Conservation (phyloP, 1,284 basidiomycete genomes). For the Naganishia albida region DNA sequence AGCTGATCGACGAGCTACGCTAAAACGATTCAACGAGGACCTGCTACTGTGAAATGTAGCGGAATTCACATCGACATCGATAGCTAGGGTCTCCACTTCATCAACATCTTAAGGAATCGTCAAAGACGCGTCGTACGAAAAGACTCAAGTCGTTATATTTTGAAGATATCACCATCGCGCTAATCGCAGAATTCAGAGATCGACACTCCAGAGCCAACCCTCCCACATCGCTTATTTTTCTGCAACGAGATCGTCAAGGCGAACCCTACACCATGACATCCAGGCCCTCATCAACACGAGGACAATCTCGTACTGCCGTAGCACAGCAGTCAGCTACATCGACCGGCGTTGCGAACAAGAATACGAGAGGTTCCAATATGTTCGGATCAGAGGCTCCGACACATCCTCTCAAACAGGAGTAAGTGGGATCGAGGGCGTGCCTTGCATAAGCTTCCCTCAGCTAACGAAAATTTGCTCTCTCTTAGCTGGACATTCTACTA, state of each 20-base stretch:
- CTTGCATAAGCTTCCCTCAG: background rate
- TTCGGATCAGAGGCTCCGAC: conserved; percentile 20
- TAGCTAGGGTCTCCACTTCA: too few relatives aligned
- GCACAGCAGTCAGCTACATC: conserved; percentile 1
- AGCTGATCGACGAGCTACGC: background rate
- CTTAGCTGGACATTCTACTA: conserved; percentile 54
- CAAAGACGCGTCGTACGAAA: too few relatives aligned
- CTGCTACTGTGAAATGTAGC: too few relatives aligned
- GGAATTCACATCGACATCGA: too few relatives aligned
- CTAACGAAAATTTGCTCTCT: background rate
- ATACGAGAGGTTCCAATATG: conserved; percentile 3
- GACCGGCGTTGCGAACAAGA: conserved; percentile 11
- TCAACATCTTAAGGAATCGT: too few relatives aligned
- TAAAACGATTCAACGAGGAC: too few relatives aligned
- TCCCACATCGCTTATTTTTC: background rate
- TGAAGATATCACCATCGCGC: too few relatives aligned
- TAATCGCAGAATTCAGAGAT: background rate
- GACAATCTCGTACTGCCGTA: conserved; percentile 5
- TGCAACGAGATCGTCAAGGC: background rate
- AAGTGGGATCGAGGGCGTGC: conserved; percentile 32
- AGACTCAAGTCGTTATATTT: too few relatives aligned
- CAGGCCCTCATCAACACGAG: conserved; percentile 17
- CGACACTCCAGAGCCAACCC: background rate
- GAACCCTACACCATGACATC: background rate
- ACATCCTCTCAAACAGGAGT: conserved; percentile 53